Evolutionary conservation across 768 basidiomycete genomes (phyloP), one percentile per base, ranked within the genome.

Genomic region (Termitomyces sp.): DNA sequence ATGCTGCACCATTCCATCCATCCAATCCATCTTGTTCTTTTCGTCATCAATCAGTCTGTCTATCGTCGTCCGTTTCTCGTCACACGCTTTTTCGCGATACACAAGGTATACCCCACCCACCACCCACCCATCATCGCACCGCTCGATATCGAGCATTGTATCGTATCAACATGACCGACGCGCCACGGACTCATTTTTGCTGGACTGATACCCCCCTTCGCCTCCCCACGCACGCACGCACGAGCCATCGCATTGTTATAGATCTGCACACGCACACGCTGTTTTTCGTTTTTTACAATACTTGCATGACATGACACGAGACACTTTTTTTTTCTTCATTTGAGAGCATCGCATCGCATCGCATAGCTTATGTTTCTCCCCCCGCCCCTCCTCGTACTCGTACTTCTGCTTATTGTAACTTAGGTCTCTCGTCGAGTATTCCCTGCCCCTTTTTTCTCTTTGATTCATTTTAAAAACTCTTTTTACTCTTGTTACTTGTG

Each of bases 361-460:
- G 26, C 26, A 55, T 58, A 43, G 40, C 51, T 49, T 63, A 44
- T 43, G 46, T 49, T 43, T 43, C 52, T 6, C 30, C 5, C 30
- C n/a, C n/a, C n/a, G n/a, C n/a, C n/a, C n/a, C n/a, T n/a, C n/a
- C n/a, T n/a, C 45, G 20, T 54, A 44, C 46, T 45, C 52, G 40
- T 36, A 43, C 28, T 49, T 47, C 74, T 76, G 67, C 65, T 68
- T 73, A 77, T 67, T 63, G 63, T 67, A 67, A 56, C 60, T 68
- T 66, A 65, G 65, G 68, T 63, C 68, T 62, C 66, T 26, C 40
- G 67, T 69, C 61, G 61, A 62, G 61, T 62, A 61, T 61, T 61
- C 41, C 26, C 10, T 54, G 26, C 56, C 62, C 55, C 45, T 35
- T 36, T 61, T 63, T 56, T 26, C 35, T 13, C 50, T 62, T 28